These are phyloP conservation scores for Salix caprea DNA, from an alignment of 345 rosid species.

Conservation along the genomic window DNA sequence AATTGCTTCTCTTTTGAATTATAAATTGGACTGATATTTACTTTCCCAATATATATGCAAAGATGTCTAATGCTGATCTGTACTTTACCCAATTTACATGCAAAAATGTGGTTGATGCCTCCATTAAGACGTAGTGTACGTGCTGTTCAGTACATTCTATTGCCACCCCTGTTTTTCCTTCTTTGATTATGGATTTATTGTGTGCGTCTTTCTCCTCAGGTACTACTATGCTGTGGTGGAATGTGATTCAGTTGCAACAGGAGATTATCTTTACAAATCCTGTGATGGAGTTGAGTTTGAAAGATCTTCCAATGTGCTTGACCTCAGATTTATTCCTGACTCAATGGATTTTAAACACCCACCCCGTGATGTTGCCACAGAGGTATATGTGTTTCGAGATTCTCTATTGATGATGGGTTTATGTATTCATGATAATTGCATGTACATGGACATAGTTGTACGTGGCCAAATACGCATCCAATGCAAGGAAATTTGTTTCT, in stretches of 20 bases:
- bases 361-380: constrained; percentile 79
- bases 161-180: too few species aligned
- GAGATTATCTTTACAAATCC: constrained; percentile 68
- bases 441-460: background rate
- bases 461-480: background rate
- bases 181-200: background rate
- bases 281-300: constrained; percentile 92
- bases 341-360: constrained; percentile 82
- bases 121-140: too few species aligned
- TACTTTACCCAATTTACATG: too few species aligned
- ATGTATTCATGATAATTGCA: background rate
- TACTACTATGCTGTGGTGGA: constrained; percentile 81
- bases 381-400: constrained; percentile 43
- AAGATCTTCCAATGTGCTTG: constrained; percentile 87
- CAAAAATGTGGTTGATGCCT: too few species aligned
- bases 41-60: too few species aligned
- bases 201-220: constrained; percentile 33
- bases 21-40: too few species aligned
- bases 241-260: constrained; percentile 80
- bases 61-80: too few species aligned
- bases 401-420: background rate
- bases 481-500: background rate
- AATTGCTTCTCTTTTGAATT: too few species aligned
- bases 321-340: constrained; percentile 88
- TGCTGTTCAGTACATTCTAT: too few species aligned